Percentiles rank a stretch among this genome's conserved stretches.
Evolutionary conservation across 176 grass and related monocot genomes (phyloP).

Genomic region (Oryza glaberrima): DNA sequence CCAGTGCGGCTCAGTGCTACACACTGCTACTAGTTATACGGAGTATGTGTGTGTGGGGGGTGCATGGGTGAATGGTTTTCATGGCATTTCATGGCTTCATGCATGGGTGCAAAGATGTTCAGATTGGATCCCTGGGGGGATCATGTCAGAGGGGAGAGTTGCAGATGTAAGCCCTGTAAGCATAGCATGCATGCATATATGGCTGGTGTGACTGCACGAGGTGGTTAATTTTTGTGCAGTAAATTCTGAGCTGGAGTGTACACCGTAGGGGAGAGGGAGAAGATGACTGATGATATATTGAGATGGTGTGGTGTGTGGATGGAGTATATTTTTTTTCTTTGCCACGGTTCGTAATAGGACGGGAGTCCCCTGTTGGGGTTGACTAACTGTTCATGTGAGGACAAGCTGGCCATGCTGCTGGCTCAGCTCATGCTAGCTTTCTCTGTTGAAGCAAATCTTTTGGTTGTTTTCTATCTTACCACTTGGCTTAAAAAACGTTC

Average conservation of each 20-base stretch:
- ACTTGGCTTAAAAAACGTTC: not conserved
- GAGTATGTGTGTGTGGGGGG: not conserved
- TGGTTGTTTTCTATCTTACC: not conserved
- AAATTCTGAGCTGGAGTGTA: constrained; percentile 16
- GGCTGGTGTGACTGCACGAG: constrained; percentile 43
- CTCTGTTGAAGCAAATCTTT: constrained; percentile 10
- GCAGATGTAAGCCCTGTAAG: not conserved
- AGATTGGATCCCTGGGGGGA: constrained; percentile 19
- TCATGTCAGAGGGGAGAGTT: constrained; percentile 28
- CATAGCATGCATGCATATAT: constrained; percentile 22
- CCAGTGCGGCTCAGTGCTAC: not conserved
- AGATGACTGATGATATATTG: not conserved
- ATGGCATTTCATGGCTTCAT: not conserved
- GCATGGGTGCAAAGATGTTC: constrained; percentile 35
- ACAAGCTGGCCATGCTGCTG: constrained; percentile 47
- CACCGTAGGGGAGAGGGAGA: not conserved
- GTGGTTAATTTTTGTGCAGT: constrained; percentile 30
- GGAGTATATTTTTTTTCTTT: not conserved
- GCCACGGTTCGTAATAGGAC: not conserved
- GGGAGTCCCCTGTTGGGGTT: constrained; percentile 40
- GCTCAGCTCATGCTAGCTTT: not conserved
- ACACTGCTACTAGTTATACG: not conserved
- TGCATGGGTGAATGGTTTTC: not conserved
- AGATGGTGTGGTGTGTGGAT: not conserved
- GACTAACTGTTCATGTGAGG: constrained; percentile 49